phyloP scores from a whole-genome alignment of 257 asterid genomes.

The Fraxinus anomala region DNA sequence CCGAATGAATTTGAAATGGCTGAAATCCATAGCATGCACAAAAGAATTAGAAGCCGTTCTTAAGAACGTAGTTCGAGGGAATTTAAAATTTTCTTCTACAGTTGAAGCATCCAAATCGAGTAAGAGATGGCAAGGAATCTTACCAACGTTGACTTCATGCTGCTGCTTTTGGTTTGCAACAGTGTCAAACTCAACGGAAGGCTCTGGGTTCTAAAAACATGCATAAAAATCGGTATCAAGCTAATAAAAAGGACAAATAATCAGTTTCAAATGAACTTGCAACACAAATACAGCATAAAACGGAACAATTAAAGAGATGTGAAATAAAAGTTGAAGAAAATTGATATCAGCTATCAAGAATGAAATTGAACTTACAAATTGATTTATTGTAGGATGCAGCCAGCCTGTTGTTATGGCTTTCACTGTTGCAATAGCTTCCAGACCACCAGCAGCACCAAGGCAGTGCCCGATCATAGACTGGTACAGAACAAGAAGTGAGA shows the following conservation, averaged over 20 bases:
- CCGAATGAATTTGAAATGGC: constrained; percentile 9
- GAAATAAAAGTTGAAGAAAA: background rate
- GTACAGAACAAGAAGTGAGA: constrained; percentile 28
- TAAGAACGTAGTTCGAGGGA: background rate
- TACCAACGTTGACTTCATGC: constrained; percentile 87
- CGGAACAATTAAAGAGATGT: background rate
- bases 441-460: constrained; percentile 89
- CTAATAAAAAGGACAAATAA: background rate
- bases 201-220: constrained; percentile 71
- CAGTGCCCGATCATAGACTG: constrained; percentile 97
- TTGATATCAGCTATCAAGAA: background rate
- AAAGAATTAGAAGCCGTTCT: background rate
- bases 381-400: constrained; percentile 90
- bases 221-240: background rate
- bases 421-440: constrained; percentile 88
- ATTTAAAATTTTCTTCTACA: background rate
- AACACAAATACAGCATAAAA: background rate
- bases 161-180: constrained; percentile 84
- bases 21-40: background rate
- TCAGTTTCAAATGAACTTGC: background rate
- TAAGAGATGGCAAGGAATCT: constrained; percentile 28
- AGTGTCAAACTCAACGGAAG: constrained; percentile 82
- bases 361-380: constrained; percentile 56
- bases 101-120: background rate
- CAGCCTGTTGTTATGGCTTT: constrained; percentile 90